Evolutionary conservation across 495 filamentous ascomycete genomes (phyloP).

Genomic region (Neurospora intermedia): DNA sequence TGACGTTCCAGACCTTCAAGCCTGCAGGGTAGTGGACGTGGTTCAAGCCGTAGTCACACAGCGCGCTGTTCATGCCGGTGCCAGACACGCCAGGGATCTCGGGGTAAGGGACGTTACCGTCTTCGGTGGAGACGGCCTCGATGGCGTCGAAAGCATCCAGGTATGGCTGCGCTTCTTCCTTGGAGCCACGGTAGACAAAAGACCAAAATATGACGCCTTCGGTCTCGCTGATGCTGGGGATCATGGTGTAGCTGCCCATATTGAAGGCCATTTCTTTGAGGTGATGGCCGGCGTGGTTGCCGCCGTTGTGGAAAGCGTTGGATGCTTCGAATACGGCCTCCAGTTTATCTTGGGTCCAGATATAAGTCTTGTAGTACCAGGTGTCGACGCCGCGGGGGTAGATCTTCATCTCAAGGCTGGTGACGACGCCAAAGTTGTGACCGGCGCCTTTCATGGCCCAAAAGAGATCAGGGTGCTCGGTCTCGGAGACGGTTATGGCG

Average conservation of each 20-base stretch:
- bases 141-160: conserved; percentile 35
- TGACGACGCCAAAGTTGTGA: conserved; percentile 54
- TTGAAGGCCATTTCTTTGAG: conserved; percentile 22
- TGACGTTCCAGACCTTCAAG: conserved; percentile 31
- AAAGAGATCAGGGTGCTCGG: conserved; percentile 37
- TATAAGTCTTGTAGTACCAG: conserved; percentile 36
- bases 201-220: conserved; percentile 40
- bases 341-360: conserved; percentile 39
- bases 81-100: conserved; percentile 36
- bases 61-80: conserved; percentile 23
- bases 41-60: conserved; percentile 38
- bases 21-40: conserved; percentile 44
- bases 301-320: conserved; percentile 33
- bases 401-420: conserved; percentile 35
- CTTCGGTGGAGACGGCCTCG: conserved; percentile 26
- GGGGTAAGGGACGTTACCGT: conserved; percentile 27
- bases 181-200: conserved; percentile 26
- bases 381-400: conserved; percentile 26
- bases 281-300: conserved; percentile 29
- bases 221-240: conserved; percentile 24
- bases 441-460: conserved; percentile 51
- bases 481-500: conserved; percentile 24
- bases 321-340: conserved; percentile 35
- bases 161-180: conserved; percentile 36
- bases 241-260: conserved; percentile 42